phyloP scores from a whole-genome alignment of 163 green algal species.

The Coccomyxa subellipsoidea region DNA sequence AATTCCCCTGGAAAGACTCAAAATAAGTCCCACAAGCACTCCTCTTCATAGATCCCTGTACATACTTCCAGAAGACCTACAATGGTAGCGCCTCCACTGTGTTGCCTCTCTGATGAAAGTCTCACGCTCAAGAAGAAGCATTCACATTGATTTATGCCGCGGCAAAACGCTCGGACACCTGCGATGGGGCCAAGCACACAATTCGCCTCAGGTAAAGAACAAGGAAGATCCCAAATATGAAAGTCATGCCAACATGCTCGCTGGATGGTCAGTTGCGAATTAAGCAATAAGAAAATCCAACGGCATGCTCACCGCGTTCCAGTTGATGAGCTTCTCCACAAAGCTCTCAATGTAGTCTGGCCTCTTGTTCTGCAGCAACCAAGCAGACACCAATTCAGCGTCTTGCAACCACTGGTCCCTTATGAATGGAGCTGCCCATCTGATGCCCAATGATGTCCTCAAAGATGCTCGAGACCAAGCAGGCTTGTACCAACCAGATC shows the following conservation, averaged over 20 bases:
- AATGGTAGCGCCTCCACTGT: background rate
- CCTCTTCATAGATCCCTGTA: background rate
- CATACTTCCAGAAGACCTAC: background rate
- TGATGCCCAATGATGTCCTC: no score
- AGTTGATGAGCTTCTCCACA: conserved; percentile 60
- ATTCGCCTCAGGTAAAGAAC: background rate
- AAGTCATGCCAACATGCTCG: no score
- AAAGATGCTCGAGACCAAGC: no score
- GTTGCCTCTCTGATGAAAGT: background rate
- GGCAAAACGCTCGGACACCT: background rate
- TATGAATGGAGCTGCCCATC: no score
- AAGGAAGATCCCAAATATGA: background rate
- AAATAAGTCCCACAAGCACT: no score
- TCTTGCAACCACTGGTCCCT: no score
- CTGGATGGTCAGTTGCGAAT: background rate
- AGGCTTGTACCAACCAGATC: no score
- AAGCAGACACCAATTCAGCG: no score
- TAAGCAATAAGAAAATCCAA: background rate
- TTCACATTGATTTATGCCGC: background rate
- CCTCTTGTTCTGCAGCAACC: conserved; percentile 43
- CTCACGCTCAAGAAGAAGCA: background rate
- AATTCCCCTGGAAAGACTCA: background rate
- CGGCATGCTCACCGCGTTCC: conserved; percentile 40
- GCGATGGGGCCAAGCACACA: background rate
- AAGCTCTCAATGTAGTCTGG: conserved; percentile 57